Percentiles rank a stretch among this genome's conserved stretches.
Conservation (phyloP, 1,284 basidiomycete species). For the Heliocybe sulcata region DNA sequence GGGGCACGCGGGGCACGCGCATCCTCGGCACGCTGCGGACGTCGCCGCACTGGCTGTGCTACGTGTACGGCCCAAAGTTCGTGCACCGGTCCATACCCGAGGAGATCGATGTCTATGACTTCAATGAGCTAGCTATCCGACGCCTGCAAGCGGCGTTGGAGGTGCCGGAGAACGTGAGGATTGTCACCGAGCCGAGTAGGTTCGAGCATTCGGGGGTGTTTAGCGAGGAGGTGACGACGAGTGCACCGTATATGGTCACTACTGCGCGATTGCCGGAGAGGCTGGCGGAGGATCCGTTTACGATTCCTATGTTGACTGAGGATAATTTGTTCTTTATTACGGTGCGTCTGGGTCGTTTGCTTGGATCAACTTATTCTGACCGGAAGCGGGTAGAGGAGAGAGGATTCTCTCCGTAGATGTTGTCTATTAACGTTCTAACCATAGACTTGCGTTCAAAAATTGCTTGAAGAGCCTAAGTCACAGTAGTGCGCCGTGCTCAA, state of each 20-base stretch:
- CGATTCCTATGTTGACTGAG: background rate
- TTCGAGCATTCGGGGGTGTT: background rate
- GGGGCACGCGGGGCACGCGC: conserved; percentile 8
- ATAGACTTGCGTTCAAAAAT: no score
- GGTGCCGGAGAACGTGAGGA: background rate
- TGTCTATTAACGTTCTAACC: background rate
- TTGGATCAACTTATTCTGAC: background rate
- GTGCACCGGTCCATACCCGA: background rate
- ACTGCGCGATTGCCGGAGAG: background rate
- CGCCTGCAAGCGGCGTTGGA: background rate
- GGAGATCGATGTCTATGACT: conserved; percentile 1
- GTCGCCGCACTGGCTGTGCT: conserved; percentile 7
- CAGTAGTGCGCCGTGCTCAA: no score
- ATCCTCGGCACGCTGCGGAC: conserved; percentile 3
- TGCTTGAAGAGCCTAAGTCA: no score
- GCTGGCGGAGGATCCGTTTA: background rate
- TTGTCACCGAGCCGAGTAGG: background rate
- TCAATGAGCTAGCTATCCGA: background rate
- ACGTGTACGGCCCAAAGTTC: background rate
- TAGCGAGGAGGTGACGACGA: background rate
- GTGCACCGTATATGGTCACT: background rate
- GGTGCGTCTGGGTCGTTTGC: background rate
- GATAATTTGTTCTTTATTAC: background rate
- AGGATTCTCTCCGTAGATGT: background rate
- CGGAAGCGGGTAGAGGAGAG: background rate